Percentiles rank a stretch among this genome's conserved stretches.
phyloP scores from a whole-genome alignment of 345 rosid species.

The Populus tremula region DNA sequence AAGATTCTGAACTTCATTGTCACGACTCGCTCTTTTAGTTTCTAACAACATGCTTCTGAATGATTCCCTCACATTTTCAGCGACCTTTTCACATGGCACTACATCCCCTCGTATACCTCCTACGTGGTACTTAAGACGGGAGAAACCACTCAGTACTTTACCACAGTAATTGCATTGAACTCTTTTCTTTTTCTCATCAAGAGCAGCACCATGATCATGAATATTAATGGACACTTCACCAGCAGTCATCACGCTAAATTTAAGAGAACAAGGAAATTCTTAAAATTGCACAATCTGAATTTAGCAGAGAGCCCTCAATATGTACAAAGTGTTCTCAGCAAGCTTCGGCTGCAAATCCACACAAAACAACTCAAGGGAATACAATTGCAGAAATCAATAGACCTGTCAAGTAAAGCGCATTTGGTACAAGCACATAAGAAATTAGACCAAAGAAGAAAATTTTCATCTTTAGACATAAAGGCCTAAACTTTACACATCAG shows the following conservation, averaged over 20 bases:
- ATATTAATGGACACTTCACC: slow-evolving; percentile 11
- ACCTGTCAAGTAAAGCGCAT: too few species aligned
- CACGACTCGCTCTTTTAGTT: neutral
- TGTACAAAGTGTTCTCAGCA: neutral
- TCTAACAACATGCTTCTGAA: slow-evolving; percentile 22
- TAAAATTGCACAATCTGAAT: neutral
- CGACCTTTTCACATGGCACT: slow-evolving; percentile 40
- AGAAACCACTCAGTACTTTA: slow-evolving; percentile 27
- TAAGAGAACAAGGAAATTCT: neutral
- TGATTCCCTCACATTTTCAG: slow-evolving; percentile 30
- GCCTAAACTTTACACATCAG: too few species aligned
- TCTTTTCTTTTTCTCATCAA: slow-evolving; percentile 22
- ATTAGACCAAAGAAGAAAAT: too few species aligned
- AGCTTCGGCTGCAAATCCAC: neutral
- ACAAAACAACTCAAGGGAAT: too few species aligned
- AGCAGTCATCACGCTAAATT: slow-evolving; percentile 5
- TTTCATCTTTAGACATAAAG: too few species aligned
- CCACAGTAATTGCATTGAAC: slow-evolving; percentile 53
- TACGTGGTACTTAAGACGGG: slow-evolving; percentile 47
- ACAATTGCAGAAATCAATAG: too few species aligned
- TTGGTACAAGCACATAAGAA: too few species aligned
- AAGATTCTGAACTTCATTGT: slow-evolving; percentile 17
- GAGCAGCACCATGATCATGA: slow-evolving; percentile 37
- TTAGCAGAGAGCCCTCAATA: neutral
- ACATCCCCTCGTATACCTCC: slow-evolving; percentile 46